A percentile compares a stretch with the other conserved stretches of the same genome.
These are phyloP conservation scores for Acacia concinna DNA, from an alignment of 331 rosid species.

Conservation along the genomic window DNA sequence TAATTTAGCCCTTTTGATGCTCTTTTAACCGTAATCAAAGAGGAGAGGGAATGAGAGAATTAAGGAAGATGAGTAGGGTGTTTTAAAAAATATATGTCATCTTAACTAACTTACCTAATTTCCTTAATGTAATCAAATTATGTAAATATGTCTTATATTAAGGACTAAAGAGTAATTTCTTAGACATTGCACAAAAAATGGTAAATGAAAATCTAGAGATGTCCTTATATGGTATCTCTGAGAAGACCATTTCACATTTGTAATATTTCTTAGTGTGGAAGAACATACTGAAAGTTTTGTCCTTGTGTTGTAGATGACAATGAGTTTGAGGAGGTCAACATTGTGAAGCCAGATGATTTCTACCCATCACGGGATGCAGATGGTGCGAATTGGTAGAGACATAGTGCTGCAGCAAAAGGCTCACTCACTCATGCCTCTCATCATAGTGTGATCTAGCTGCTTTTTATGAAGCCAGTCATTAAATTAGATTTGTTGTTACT, in stretches of 20 bases:
- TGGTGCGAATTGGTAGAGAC: not conserved
- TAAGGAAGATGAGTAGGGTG: too few relatives aligned
- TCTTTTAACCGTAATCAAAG: too few relatives aligned
- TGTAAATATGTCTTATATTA: too few relatives aligned
- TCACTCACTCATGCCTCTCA: not conserved
- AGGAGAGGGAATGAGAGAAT: too few relatives aligned
- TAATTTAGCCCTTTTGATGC: too few relatives aligned
- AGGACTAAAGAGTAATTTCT: not conserved
- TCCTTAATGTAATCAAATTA: too few relatives aligned
- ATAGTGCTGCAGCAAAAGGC: not conserved
- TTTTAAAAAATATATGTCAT: too few relatives aligned
- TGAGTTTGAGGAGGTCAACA: slow-evolving; percentile 3
- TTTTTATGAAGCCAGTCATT: not conserved
- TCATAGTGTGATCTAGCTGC: not conserved
- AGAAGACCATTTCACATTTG: not conserved
- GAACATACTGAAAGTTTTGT: not conserved
- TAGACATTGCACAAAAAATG: not conserved
- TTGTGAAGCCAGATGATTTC: not conserved
- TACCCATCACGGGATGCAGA: not conserved
- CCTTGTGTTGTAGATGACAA: not conserved
- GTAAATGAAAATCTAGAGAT: not conserved
- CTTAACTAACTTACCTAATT: too few relatives aligned
- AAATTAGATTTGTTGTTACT: not conserved
- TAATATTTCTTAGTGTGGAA: too few relatives aligned
- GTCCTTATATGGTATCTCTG: not conserved